Evolutionary conservation across 2,329 filamentous ascomycete genomes (phyloP).

Genomic region (Coleophoma eucalyptorum): DNA sequence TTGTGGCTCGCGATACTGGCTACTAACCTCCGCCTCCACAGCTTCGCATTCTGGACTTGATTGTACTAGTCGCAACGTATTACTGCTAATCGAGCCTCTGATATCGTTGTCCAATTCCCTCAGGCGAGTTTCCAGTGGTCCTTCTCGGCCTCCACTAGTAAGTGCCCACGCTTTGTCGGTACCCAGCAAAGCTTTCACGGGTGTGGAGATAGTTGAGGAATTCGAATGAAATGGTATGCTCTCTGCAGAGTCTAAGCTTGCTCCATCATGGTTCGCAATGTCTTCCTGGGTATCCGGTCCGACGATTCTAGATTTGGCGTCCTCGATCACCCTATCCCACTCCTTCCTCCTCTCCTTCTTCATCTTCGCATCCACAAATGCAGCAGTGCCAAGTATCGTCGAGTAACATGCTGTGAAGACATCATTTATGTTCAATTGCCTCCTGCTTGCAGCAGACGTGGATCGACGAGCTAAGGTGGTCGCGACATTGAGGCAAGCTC

Average conservation of each 20-base stretch:
- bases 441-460: slow-evolving; percentile 44
- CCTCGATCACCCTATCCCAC: slow-evolving; percentile 58
- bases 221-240: neutral
- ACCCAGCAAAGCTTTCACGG: neutral
- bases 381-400: slow-evolving; percentile 61
- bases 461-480: slow-evolving; percentile 44
- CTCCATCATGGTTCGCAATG: no score
- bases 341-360: slow-evolving; percentile 56
- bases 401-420: slow-evolving; percentile 66
- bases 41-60: no score
- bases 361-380: slow-evolving; percentile 54
- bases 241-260: neutral
- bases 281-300: no score
- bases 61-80: no score
- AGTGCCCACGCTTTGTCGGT: neutral
- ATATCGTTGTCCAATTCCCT: no score
- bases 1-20: slow-evolving; percentile 13
- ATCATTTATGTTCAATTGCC: slow-evolving; percentile 47
- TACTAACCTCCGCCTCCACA: no score
- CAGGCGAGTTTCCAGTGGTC: no score
- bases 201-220: no score
- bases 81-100: no score
- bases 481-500: slow-evolving; percentile 51
- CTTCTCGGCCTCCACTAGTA: no score
- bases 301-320: slow-evolving; percentile 33